phyloP scores from a whole-genome alignment of 164 flowering plant species.

The Aristolochia contorta region DNA sequence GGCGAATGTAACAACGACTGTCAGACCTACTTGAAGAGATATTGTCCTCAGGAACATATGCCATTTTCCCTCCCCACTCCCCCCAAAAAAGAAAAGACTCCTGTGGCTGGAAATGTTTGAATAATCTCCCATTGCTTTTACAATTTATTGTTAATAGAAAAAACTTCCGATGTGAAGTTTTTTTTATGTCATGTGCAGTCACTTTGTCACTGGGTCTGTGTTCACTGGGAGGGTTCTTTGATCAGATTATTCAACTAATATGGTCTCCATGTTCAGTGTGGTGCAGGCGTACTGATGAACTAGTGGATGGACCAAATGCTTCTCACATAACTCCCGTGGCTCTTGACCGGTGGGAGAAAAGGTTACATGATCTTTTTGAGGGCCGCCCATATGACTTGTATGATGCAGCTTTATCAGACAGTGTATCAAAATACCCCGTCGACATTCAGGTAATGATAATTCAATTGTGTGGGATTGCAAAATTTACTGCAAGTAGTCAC shows the following conservation, averaged over 20 bases:
- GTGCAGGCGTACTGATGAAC: slow-evolving; percentile 93
- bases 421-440: slow-evolving; percentile 65
- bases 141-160: background rate
- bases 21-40: no score
- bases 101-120: background rate
- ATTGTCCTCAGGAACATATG: no score
- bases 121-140: background rate
- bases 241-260: background rate
- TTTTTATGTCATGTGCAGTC: background rate
- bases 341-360: slow-evolving; percentile 73
- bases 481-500: background rate
- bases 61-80: no score
- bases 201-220: background rate
- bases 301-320: slow-evolving; percentile 91
- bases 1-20: no score
- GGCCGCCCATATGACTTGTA: slow-evolving; percentile 84
- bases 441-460: slow-evolving; percentile 57
- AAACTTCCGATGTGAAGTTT: background rate
- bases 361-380: slow-evolving; percentile 57
- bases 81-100: no score
- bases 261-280: slow-evolving; percentile 39
- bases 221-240: background rate
- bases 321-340: slow-evolving; percentile 80
- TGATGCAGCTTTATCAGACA: slow-evolving; percentile 85
- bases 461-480: background rate